Percentiles rank a stretch among this genome's conserved stretches.
phyloP scores from a whole-genome alignment of 148 eudicot species.

The Heliamphora exappendiculata region DNA sequence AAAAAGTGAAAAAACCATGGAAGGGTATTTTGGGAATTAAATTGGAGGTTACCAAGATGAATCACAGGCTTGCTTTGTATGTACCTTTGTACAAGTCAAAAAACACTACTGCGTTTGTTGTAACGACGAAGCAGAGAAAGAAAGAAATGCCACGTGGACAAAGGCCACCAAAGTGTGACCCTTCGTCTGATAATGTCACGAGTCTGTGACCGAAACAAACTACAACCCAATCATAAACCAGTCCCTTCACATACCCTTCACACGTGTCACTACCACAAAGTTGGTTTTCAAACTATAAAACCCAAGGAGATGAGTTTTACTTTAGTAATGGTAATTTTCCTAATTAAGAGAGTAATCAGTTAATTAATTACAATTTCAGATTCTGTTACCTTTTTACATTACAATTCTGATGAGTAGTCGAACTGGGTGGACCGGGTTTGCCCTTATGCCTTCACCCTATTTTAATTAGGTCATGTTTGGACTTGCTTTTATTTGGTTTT shows the following conservation, averaged over 20 bases:
- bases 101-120: slow-evolving; percentile 14
- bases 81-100: slow-evolving; percentile 16
- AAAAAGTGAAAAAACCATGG: not conserved
- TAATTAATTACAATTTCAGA: not conserved
- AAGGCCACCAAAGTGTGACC: not conserved
- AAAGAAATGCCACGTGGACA: not conserved
- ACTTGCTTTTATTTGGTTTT: no score
- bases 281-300: no score
- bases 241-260: not conserved
- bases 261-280: not conserved
- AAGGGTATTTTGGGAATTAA: slow-evolving; percentile 8
- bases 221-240: not conserved
- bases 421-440: not conserved
- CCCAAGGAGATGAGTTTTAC: not conserved
- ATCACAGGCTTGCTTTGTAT: not conserved
- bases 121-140: slow-evolving; percentile 15
- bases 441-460: no score
- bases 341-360: not conserved
- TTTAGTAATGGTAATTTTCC: not conserved
- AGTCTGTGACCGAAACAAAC: not conserved
- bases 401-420: not conserved
- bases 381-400: not conserved
- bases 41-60: not conserved
- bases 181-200: not conserved
- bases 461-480: no score